phyloP scores from a whole-genome alignment of 1,284 basidiomycete species.

The Ceratobasidium sp. region DNA sequence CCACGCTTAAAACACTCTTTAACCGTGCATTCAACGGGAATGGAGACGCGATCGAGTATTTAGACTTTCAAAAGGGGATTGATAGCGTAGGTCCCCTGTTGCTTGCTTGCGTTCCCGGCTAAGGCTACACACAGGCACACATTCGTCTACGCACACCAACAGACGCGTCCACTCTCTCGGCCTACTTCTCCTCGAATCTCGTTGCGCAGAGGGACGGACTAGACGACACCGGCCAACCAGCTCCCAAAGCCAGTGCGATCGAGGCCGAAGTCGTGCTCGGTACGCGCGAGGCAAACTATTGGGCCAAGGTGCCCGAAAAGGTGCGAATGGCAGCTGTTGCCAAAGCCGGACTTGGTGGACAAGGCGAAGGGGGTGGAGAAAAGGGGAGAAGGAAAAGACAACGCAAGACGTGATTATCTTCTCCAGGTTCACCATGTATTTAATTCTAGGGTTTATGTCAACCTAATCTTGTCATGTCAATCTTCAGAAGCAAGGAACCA shows the following conservation, averaged over 20 bases:
- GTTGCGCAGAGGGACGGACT: constrained; percentile 58
- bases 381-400: constrained; percentile 25
- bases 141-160: constrained; percentile 66
- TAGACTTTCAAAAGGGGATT: constrained; percentile 79
- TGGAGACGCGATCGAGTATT: constrained; percentile 63
- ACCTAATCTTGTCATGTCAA: not conserved
- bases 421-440: not conserved
- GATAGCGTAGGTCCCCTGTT: constrained; percentile 59
- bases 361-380: not conserved
- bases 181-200: constrained; percentile 53
- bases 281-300: constrained; percentile 71
- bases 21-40: constrained; percentile 51
- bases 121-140: constrained; percentile 60
- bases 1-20: constrained; percentile 69
- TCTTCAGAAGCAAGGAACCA: not conserved
- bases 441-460: not conserved
- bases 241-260: constrained; percentile 47
- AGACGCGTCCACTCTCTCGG: constrained; percentile 56
- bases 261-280: constrained; percentile 63
- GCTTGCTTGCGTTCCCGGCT: constrained; percentile 1
- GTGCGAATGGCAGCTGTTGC: constrained; percentile 65
- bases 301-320: constrained; percentile 77
- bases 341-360: constrained; percentile 45
- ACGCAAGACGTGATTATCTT: constrained; percentile 15
- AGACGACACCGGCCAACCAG: constrained; percentile 53